Base-by-base conservation (phyloP, 2,329 filamentous ascomycete genomes). In the Meredithiella fracta region DNA sequence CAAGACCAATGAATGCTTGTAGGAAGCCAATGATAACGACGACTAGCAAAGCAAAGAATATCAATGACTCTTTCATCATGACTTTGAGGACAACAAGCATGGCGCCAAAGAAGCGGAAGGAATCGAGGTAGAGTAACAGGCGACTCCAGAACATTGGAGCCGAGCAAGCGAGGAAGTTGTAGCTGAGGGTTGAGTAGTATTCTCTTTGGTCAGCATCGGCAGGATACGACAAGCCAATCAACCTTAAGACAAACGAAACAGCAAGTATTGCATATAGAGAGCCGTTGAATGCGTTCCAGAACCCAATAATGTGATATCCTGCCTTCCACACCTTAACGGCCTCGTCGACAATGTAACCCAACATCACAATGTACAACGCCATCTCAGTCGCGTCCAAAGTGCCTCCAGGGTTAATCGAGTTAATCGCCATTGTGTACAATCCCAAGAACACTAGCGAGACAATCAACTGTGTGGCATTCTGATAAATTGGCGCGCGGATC, bases 141-240 rank as follows among this genome's bases (percentile, higher is more conserved):
- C 92, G 85, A 65, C 83, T 85, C 91, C 92, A 98, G 68, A 98
- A 97, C 86, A 98, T 86, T 0, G 92, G 92, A 0, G 92, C 90
- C 2, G 83, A 82, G 67, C 96, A 94, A 8, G 92, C 89, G 23
- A 98, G 72, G 66, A 97, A 89, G 68, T 95, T 94, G 70, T 98
- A 98, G 65, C 85, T 90, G 20, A 96, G 72, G 58, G 79, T 75
- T 66, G 94, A 96, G 67, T 82, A 87, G 44, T 78, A 69, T 22
- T 70, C 67, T 37, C 87, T 78, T 5, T 34, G 51, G n/a, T 17
- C 34, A 17, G 55, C 49, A 15, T 77, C 70, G 11, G 73, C 64
- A 0, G 71, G 65, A 60, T 91, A 79, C 7, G 75, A 76, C 8
- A 95, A 73, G 1, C 89, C 91, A 51, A 94, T 74, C 62, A 94